Conservation (phyloP, 345 rosid genomes). For the Murraya koenigii region DNA sequence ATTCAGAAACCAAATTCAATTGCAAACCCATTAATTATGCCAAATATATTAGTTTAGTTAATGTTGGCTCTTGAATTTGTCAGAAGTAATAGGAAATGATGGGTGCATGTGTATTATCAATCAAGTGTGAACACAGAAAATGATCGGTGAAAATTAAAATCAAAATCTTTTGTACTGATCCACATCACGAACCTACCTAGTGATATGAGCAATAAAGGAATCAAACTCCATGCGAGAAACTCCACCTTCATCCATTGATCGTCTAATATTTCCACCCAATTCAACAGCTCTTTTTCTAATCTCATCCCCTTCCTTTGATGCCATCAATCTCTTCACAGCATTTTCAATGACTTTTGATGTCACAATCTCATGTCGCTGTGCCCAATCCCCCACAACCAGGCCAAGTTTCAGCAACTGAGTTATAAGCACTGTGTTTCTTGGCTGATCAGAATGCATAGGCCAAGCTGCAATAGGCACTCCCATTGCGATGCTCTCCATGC, state of each 20-base stretch:
- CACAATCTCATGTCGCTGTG: conserved; percentile 16
- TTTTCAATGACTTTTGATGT: conserved; percentile 21
- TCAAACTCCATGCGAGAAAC: conserved; percentile 41
- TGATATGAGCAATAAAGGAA: conserved; percentile 49
- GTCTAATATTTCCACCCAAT: conserved; percentile 20
- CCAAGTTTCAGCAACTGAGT: conserved; percentile 43
- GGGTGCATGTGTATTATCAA: neutral
- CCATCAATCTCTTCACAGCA: conserved; percentile 43
- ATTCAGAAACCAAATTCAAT: neutral
- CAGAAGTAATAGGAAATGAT: neutral
- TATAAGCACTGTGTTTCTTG: conserved; percentile 40
- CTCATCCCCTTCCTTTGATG: conserved; percentile 42
- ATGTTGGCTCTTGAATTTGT: neutral
- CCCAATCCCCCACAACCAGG: conserved; percentile 33
- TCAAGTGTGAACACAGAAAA: neutral
- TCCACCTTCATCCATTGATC: conserved; percentile 37
- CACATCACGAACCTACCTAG: neutral
- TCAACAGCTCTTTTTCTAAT: conserved; percentile 45
- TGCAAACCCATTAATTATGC: neutral
- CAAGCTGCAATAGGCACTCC: conserved; percentile 63
- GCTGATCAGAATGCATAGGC: conserved; percentile 72
- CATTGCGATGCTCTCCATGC: conserved; percentile 65
- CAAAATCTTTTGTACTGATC: neutral
- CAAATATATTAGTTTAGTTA: neutral
- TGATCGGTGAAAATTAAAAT: neutral